These are phyloP conservation scores for Obelidium mucronatum DNA, from an alignment of 192 early-diverging fungal genomes.

Conservation along the genomic window DNA sequence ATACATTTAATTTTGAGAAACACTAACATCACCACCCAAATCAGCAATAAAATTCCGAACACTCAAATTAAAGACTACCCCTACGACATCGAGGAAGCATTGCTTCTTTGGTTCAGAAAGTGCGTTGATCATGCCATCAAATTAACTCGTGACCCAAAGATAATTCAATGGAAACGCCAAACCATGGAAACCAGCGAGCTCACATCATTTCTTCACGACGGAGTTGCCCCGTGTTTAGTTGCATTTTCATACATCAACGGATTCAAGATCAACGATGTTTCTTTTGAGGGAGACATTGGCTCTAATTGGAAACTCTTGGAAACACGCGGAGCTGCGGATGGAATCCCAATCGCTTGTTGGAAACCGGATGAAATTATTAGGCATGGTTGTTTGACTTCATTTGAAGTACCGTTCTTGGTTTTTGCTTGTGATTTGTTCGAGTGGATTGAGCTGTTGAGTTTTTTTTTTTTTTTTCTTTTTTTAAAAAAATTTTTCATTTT, in stretches of 20 bases:
- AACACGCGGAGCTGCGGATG: background rate
- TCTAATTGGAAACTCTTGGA: conserved; percentile 24
- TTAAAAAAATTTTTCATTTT: background rate
- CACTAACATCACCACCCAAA: background rate
- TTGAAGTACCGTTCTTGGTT: conserved; percentile 5
- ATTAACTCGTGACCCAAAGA: background rate
- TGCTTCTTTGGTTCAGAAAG: conserved; percentile 49
- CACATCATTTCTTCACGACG: conserved; percentile 36
- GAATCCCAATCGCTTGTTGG: background rate
- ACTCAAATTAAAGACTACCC: conserved; percentile 39
- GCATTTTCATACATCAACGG: conserved; percentile 37
- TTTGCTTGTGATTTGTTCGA: conserved; percentile 19
- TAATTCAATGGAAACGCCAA: background rate
- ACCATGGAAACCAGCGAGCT: conserved; percentile 40
- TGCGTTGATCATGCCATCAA: conserved; percentile 24
- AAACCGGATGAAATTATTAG: background rate
- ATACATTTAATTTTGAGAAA: background rate
- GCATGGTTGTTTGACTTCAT: background rate
- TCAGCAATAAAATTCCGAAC: background rate
- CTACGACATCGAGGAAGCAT: conserved; percentile 56
- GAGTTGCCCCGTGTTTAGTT: conserved; percentile 32
- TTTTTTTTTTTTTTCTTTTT: background rate
- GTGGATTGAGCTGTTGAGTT: conserved; percentile 33
- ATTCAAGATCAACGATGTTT: conserved; percentile 21
- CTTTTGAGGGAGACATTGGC: background rate